Percentiles rank a stretch among this genome's conserved stretches.
phyloP scores from a whole-genome alignment of 1,284 basidiomycete species.

The Fomes fomentarius region DNA sequence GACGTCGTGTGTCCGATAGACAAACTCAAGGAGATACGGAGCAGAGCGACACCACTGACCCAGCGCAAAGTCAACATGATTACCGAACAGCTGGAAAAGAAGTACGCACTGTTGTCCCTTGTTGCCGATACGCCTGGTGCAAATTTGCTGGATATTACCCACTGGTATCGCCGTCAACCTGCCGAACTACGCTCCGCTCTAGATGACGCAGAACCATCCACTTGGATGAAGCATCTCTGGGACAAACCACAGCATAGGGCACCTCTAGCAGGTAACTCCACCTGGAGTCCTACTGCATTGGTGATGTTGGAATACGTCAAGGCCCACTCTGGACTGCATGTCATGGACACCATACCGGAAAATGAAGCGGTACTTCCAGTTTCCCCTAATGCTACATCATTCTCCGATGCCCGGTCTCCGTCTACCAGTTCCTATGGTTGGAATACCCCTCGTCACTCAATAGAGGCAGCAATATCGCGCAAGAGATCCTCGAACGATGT shows the following conservation, averaged over 20 bases:
- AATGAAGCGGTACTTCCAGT: conserved; percentile 29
- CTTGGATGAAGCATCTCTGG: conserved; percentile 69
- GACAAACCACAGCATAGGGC: conserved; percentile 44
- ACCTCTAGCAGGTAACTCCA: conserved; percentile 28
- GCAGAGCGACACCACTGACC: conserved; percentile 53
- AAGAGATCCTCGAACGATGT: conserved; percentile 47
- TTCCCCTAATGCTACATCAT: conserved; percentile 34
- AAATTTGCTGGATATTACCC: conserved; percentile 52
- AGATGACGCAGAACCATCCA: conserved; percentile 65
- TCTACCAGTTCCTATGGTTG: conserved; percentile 34
- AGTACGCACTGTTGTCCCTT: conserved; percentile 58
- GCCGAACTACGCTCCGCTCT: conserved; percentile 48
- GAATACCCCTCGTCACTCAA: conserved; percentile 39
- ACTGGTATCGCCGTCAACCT: conserved; percentile 61
- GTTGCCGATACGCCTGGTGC: conserved; percentile 37
- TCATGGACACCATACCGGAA: conserved; percentile 52
- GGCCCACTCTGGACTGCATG: conserved; percentile 38
- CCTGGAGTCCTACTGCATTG: conserved; percentile 67
- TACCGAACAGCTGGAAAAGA: conserved; percentile 63
- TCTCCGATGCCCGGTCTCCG: conserved; percentile 38
- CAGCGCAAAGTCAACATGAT: conserved; percentile 67
- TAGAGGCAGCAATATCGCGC: conserved; percentile 45
- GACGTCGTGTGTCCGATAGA: conserved; percentile 41
- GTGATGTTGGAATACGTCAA: conserved; percentile 67
- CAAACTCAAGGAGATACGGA: conserved; percentile 56